Conservation (phyloP, 2,329 filamentous ascomycete genomes). For the Aspergillus niger region DNA sequence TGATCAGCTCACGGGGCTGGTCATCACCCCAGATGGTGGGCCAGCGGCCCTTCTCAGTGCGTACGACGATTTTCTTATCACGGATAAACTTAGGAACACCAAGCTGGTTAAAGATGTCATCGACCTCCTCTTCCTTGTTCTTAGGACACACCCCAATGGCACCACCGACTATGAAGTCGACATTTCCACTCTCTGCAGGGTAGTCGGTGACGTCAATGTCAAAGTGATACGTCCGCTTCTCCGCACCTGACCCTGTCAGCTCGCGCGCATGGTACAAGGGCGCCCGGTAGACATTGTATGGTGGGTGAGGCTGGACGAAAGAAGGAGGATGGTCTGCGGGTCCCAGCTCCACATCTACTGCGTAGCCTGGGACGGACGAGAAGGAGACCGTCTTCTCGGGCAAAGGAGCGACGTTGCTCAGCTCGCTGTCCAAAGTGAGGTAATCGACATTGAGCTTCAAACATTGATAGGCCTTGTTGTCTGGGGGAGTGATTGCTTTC, state of each 20-base stretch:
- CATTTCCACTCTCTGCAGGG: constrained; percentile 72
- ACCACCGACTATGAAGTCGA: constrained; percentile 95
- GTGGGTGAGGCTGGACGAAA: constrained; percentile 93
- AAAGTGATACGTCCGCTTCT: constrained; percentile 97
- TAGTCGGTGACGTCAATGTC: constrained; percentile 97
- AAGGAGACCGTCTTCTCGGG: constrained; percentile 76
- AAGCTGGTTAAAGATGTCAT: constrained; percentile 80
- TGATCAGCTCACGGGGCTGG: constrained; percentile 77
- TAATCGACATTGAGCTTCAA: constrained; percentile 74
- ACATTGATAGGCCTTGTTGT: constrained; percentile 82
- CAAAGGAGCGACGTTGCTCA: constrained; percentile 71
- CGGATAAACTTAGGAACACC: constrained; percentile 79
- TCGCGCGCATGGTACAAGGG: constrained; percentile 82
- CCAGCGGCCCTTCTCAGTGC: constrained; percentile 82
- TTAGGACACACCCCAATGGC: constrained; percentile 92
- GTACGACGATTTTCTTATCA: constrained; percentile 77
- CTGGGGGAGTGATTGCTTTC: constrained; percentile 61
- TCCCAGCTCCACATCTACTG: constrained; percentile 35
- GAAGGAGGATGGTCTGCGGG: constrained; percentile 69
- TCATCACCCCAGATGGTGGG: constrained; percentile 98
- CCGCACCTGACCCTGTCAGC: constrained; percentile 81
- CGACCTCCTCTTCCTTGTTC: constrained; percentile 74
- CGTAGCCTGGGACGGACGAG: constrained; percentile 40
- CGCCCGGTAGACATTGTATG: constrained; percentile 89
- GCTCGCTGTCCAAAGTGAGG: constrained; percentile 67